A percentile compares a stretch with the other conserved stretches of the same genome.
phyloP scores from a whole-genome alignment of 2,329 filamentous ascomycete genomes.

The Neobulgaria alba region DNA sequence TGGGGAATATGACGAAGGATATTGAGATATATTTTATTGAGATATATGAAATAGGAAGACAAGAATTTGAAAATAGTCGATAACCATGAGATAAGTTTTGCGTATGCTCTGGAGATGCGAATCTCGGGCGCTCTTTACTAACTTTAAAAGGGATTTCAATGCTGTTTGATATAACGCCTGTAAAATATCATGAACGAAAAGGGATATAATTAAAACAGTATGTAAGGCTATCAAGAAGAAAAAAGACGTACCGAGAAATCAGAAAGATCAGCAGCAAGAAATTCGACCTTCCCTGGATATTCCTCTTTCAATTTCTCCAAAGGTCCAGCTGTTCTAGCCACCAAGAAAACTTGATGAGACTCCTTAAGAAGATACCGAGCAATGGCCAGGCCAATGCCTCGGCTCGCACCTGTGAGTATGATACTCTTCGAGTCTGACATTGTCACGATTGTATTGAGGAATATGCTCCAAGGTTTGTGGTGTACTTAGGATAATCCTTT shows the following conservation, averaged over 20 bases:
- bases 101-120: too few relatives aligned
- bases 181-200: too few relatives aligned
- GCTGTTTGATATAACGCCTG: too few relatives aligned
- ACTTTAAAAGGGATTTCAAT: too few relatives aligned
- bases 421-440: conserved; percentile 45
- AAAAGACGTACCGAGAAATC: conserved; percentile 39
- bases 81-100: too few relatives aligned
- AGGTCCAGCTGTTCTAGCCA: conserved; percentile 44
- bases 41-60: neutral
- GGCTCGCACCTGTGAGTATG: conserved; percentile 59
- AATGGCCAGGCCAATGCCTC: conserved; percentile 52
- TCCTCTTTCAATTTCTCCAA: conserved; percentile 43
- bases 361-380: conserved; percentile 42
- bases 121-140: too few relatives aligned
- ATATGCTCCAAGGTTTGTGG: too few relatives aligned
- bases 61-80: too few relatives aligned
- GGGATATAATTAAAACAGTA: too few relatives aligned
- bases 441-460: too few relatives aligned
- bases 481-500: too few relatives aligned
- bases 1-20: neutral
- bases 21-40: neutral
- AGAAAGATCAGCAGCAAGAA: conserved; percentile 46
- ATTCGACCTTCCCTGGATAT: conserved; percentile 45
- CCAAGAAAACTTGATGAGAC: conserved; percentile 50
- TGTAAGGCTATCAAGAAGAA: too few relatives aligned